Base-by-base conservation (phyloP, 2,329 filamentous ascomycete genomes). In the Cryoendolithus antarcticus region DNA sequence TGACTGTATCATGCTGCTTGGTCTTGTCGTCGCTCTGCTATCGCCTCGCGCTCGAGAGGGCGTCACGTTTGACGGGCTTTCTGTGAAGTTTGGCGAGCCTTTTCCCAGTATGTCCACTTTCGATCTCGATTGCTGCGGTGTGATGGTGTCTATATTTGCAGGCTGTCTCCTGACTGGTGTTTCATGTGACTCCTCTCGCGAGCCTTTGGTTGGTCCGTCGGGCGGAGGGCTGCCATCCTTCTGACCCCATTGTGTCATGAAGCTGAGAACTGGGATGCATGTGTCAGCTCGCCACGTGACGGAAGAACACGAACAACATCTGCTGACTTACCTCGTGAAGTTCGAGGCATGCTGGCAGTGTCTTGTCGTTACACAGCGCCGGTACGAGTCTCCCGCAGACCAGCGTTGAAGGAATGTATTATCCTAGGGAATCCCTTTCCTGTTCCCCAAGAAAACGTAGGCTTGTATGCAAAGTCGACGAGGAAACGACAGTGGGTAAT, bases 1-100 rank as follows among this genome's bases (percentile, higher is more conserved):
- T 44, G 82, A 78, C 60, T 91, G 80, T 36, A 89, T 71, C 73
- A 93, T 91, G 45, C 86, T 94, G 62, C 82, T 68, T 28, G 86
- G 86, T 44, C 88, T 74, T 6, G 82, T 80, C 32, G 63, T 64
- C 19, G 66, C 64, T 15, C 68, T 60, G 9, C 62, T 65, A 43
- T 73, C 71, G 28, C 58, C 58, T 59, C 67, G 50, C 40, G 64
- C 52, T 44, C 55, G 62, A 43, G 62, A 54, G 39, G 60, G 58
- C 24, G 63, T 54, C 37, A 48, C 53, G 24, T 27, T 27, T 8
- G 24, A 27, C 21, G 55, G 55, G 27, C 34, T 44, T 19, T 32
- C 24, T 27, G 24, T 34, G n/a, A 36, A 36, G 7, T 24, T 31
- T 8, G 40, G 40, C 12, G 40, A 42, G 15, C 35, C 34, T 35